These are phyloP conservation scores for Colletotrichum echinochloae DNA, from an alignment of 2,329 filamentous ascomycete species.

Conservation along the genomic window DNA sequence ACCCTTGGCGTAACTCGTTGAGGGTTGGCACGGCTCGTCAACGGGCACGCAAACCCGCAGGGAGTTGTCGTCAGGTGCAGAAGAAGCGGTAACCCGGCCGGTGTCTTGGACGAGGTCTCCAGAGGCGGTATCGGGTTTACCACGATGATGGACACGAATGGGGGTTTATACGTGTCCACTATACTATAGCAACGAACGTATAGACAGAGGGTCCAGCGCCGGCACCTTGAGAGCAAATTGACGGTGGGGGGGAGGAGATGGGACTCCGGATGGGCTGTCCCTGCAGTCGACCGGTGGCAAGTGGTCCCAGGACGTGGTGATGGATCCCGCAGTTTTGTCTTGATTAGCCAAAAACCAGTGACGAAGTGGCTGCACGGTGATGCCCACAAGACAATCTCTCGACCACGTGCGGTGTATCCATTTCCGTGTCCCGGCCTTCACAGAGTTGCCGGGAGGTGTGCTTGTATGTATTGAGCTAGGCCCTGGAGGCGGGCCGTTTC, in stretches of 20 bases:
- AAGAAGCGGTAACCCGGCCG: conserved; percentile 35
- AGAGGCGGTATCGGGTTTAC: neutral
- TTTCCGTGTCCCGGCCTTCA: neutral
- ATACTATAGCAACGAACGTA: too few relatives aligned
- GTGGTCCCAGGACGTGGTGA: too few relatives aligned
- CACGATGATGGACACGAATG: neutral
- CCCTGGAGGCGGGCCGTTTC: neutral
- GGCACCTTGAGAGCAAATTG: conserved; percentile 27
- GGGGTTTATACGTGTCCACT: too few relatives aligned
- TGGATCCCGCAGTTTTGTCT: too few relatives aligned
- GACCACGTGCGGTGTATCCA: conserved; percentile 21
- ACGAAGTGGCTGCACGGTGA: conserved; percentile 4
- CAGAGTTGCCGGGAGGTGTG: neutral
- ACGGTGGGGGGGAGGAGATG: neutral
- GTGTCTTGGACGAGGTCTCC: neutral
- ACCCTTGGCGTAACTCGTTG: neutral
- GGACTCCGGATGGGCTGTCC: neutral
- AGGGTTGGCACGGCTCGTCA: conserved; percentile 3
- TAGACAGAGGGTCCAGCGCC: too few relatives aligned
- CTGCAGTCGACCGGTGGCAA: neutral
- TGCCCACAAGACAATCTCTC: conserved; percentile 13
- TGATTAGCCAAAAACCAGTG: conserved; percentile 12
- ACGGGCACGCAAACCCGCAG: neutral
- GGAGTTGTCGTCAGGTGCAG: conserved; percentile 29
- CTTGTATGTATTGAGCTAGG: neutral